These are phyloP conservation scores for Austroboletus eburneus DNA, from an alignment of 768 basidiomycete genomes.

Conservation along the genomic window DNA sequence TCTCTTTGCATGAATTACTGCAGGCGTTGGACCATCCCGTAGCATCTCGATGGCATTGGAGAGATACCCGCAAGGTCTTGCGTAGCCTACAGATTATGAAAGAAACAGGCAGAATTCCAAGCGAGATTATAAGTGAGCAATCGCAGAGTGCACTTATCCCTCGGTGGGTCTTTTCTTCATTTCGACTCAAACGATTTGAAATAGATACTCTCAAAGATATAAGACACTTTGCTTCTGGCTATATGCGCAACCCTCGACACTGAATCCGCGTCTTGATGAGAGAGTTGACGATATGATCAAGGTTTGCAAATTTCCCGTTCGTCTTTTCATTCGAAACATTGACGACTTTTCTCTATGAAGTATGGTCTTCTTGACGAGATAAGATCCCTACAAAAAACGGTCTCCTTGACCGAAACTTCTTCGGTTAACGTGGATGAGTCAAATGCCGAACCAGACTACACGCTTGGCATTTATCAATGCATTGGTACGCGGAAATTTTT, in stretches of 20 bases:
- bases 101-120: conserved; percentile 59
- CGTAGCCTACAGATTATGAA: conserved; percentile 75
- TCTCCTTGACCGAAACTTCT: conserved; percentile 3
- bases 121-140: conserved; percentile 67
- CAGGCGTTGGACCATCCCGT: conserved; percentile 64
- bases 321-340: background rate
- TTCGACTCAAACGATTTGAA: background rate
- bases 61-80: conserved; percentile 85
- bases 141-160: conserved; percentile 41
- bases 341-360: conserved; percentile 34
- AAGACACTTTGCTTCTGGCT: conserved; percentile 89
- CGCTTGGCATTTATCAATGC: conserved; percentile 87
- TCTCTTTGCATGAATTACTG: conserved; percentile 65
- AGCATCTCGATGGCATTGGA: conserved; percentile 93
- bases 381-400: conserved; percentile 40
- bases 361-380: conserved; percentile 82
- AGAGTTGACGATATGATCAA: conserved; percentile 90
- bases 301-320: conserved; percentile 36
- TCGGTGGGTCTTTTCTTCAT: conserved; percentile 39
- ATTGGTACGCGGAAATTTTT: conserved; percentile 56
- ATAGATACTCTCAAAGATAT: conserved; percentile 49
- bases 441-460: conserved; percentile 45
- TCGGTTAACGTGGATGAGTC: background rate
- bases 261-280: conserved; percentile 66
- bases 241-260: conserved; percentile 59